phyloP scores from a whole-genome alignment of 164 flowering plant genomes.

The Dillenia turbinata region DNA sequence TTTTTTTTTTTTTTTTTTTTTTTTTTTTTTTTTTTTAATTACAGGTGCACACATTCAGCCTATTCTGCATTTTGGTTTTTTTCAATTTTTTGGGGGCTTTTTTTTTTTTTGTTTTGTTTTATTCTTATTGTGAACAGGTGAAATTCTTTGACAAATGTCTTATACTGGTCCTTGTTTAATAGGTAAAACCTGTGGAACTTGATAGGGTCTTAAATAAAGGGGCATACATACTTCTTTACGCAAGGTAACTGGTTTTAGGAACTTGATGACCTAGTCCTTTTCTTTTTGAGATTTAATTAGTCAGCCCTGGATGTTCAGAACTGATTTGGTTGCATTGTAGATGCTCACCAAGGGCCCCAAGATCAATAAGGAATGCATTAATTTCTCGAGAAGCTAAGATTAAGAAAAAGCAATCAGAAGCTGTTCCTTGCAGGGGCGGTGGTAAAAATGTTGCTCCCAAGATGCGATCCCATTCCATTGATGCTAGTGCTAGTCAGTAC shows the following conservation, averaged over 20 bases:
- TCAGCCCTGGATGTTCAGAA: not conserved
- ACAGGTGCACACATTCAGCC: too few species aligned
- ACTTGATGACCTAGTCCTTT: not conserved
- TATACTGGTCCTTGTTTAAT: constrained; percentile 10
- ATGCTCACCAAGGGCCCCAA: constrained; percentile 82
- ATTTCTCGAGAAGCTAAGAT: constrained; percentile 21
- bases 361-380: constrained; percentile 36
- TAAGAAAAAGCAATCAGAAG: constrained; percentile 14
- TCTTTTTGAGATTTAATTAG: not conserved
- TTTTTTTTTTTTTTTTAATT: too few species aligned
- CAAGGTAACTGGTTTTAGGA: constrained; percentile 45
- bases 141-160: too few species aligned
- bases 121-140: too few species aligned
- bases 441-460: constrained; percentile 16
- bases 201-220: constrained; percentile 62
- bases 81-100: too few species aligned
- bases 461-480: constrained; percentile 12
- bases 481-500: constrained; percentile 5
- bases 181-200: constrained; percentile 75
- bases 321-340: constrained; percentile 22
- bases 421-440: constrained; percentile 11
- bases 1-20: too few species aligned
- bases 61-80: too few species aligned
- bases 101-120: not conserved
- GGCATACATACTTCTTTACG: constrained; percentile 88